Conservation (phyloP, 78 protist species). For the Ministeria vibrans region DNA sequence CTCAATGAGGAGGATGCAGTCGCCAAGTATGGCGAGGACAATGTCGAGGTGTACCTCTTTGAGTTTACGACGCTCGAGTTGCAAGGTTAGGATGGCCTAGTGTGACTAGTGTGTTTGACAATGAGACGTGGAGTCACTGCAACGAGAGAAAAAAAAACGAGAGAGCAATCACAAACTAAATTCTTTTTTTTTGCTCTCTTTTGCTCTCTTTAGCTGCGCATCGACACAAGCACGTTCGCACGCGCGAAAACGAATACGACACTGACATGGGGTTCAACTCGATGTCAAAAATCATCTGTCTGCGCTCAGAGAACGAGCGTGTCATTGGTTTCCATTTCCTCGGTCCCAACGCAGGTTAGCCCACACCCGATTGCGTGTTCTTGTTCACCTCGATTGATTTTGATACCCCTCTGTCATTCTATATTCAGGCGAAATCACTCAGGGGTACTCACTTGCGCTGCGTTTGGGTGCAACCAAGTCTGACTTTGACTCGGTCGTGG, state of each 20-base stretch:
- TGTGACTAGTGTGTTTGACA: constrained; percentile 1
- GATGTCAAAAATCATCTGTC: constrained; percentile 56
- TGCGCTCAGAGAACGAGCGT: constrained; percentile 30
- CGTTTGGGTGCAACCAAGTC: constrained; percentile 55
- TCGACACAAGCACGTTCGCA: background rate
- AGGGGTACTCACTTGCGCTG: constrained; percentile 41
- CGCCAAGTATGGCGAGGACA: constrained; percentile 55
- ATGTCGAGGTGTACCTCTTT: constrained; percentile 58
- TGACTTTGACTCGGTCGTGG: constrained; percentile 77
- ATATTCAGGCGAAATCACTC: constrained; percentile 88
- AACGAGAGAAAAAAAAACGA: too few relatives aligned
- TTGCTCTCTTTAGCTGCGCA: background rate
- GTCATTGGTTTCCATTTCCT: constrained; percentile 78
- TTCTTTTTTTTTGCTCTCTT: background rate
- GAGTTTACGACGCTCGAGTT: constrained; percentile 62
- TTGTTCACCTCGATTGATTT: too few relatives aligned
- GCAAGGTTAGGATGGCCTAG: constrained; percentile 19
- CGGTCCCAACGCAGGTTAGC: constrained; percentile 88
- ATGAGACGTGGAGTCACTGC: background rate
- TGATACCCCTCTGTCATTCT: too few relatives aligned
- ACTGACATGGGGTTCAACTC: background rate
- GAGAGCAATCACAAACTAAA: too few relatives aligned
- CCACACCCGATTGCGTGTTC: too few relatives aligned
- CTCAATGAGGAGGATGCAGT: constrained; percentile 78
- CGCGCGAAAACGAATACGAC: background rate